phyloP scores from a whole-genome alignment of 2,329 filamentous ascomycete species.

The Calycina herbarum region DNA sequence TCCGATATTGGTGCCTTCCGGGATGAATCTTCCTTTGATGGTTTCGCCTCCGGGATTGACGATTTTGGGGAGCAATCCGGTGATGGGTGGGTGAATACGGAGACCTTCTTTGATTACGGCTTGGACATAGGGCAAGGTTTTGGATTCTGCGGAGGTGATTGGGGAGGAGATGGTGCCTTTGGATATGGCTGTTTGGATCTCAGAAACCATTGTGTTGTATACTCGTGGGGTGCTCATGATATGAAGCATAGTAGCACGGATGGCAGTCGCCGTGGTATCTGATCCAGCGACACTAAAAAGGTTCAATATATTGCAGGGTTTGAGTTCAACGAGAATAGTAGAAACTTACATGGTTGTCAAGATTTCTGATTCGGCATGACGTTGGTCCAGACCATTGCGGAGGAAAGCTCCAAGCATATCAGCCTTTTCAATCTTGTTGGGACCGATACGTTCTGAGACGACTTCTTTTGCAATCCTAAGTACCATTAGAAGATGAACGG shows the following conservation, averaged over 20 bases:
- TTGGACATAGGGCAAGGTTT: constrained; percentile 47
- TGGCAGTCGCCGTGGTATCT: constrained; percentile 56
- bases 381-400: constrained; percentile 8
- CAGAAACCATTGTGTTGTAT: constrained; percentile 6
- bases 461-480: not conserved
- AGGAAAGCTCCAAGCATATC: constrained; percentile 54
- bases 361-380: constrained; percentile 18
- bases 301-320: not conserved
- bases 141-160: constrained; percentile 39
- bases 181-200: not conserved
- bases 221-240: constrained; percentile 24
- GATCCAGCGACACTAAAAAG: constrained; percentile 49
- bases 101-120: constrained; percentile 52
- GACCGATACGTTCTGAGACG: constrained; percentile 40
- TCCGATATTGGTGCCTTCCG: constrained; percentile 32
- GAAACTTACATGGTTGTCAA: constrained; percentile 32
- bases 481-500: not conserved
- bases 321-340: not conserved
- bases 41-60: constrained; percentile 28
- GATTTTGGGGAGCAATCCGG: constrained; percentile 26
- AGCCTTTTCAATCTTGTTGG: constrained; percentile 31
- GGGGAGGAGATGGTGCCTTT: not conserved
- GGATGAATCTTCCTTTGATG: constrained; percentile 22
- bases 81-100: constrained; percentile 47
- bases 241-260: constrained; percentile 38